Evolutionary conservation across 768 basidiomycete genomes (phyloP).

Genomic region (Hypsizygus marmoreus): DNA sequence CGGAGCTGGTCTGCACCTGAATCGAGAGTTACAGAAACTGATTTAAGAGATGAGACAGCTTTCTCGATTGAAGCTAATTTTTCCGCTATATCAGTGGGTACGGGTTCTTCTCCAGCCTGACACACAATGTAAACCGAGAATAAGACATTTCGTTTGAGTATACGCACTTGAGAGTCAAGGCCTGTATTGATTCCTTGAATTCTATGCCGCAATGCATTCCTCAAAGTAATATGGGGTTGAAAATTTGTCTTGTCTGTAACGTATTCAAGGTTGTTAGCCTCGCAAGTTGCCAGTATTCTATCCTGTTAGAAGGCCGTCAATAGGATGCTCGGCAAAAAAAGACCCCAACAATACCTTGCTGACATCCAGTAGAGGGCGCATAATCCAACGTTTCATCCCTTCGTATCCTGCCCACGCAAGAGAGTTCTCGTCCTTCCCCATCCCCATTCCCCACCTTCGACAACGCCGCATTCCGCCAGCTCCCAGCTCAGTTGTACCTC

Average conservation of each 20-base stretch:
- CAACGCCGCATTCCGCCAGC: constrained; percentile 67
- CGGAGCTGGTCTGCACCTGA: constrained; percentile 39
- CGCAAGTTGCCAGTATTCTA: constrained; percentile 79
- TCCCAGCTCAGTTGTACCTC: constrained; percentile 56
- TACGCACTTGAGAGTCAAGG: constrained; percentile 22
- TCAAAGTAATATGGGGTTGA: constrained; percentile 67
- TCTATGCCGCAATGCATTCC: constrained; percentile 73
- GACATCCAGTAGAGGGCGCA: constrained; percentile 70
- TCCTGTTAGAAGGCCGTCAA: constrained; percentile 47
- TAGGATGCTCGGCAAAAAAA: neutral
- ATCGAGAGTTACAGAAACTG: constrained; percentile 31
- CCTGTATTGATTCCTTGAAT: constrained; percentile 15
- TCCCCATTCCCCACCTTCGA: constrained; percentile 83
- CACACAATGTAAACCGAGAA: neutral
- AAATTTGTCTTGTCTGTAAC: constrained; percentile 73
- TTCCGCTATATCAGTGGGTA: constrained; percentile 33
- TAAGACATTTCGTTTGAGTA: neutral
- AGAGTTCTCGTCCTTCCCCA: constrained; percentile 24
- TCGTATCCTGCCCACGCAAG: constrained; percentile 47
- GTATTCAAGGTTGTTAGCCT: constrained; percentile 59
- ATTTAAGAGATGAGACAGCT: constrained; percentile 28
- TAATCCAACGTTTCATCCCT: constrained; percentile 69
- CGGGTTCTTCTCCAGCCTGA: constrained; percentile 12
- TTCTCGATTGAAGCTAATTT: constrained; percentile 33
- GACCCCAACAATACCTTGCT: constrained; percentile 53